phyloP scores from a whole-genome alignment of 2,329 filamentous ascomycete species.

The Neofusicoccum parvum region DNA sequence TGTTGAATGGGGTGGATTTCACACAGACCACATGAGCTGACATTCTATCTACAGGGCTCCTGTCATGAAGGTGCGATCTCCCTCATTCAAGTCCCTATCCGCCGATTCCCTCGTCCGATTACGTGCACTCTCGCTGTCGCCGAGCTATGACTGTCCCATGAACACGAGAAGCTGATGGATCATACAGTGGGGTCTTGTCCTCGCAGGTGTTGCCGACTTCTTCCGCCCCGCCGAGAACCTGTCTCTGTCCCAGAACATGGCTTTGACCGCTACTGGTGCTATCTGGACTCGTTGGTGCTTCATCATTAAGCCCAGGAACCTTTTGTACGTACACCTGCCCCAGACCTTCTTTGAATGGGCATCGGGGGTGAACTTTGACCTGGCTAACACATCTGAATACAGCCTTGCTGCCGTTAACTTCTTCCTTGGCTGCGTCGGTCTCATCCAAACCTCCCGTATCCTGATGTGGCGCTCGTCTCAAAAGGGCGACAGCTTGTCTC shows the following conservation, averaged over 20 bases:
- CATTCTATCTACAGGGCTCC: conserved; percentile 69
- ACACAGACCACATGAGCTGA: conserved; percentile 9
- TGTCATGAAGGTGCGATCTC: conserved; percentile 73
- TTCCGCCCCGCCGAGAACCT: conserved; percentile 88
- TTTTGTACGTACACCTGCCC: conserved; percentile 63
- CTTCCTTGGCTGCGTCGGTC: conserved; percentile 87
- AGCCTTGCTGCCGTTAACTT: conserved; percentile 96
- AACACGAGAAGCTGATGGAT: background rate
- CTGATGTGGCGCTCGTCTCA: conserved; percentile 63
- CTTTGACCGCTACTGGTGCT: conserved; percentile 83
- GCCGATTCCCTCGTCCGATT: background rate
- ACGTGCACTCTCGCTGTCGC: background rate
- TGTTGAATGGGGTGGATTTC: background rate
- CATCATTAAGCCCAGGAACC: conserved; percentile 91
- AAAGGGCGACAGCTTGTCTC: conserved; percentile 51
- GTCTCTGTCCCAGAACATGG: conserved; percentile 87
- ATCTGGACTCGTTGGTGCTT: conserved; percentile 99
- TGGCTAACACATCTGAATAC: conserved; percentile 17
- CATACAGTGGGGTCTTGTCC: conserved; percentile 82
- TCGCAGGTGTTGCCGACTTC: conserved; percentile 91
- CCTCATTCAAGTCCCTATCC: background rate
- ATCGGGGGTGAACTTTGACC: background rate
- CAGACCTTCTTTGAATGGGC: background rate
- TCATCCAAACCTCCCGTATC: conserved; percentile 81
- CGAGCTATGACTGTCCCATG: conserved; percentile 1